These are phyloP conservation scores for Ustilago bromivora DNA, from an alignment of 1,284 basidiomycete genomes.

Conservation along the genomic window DNA sequence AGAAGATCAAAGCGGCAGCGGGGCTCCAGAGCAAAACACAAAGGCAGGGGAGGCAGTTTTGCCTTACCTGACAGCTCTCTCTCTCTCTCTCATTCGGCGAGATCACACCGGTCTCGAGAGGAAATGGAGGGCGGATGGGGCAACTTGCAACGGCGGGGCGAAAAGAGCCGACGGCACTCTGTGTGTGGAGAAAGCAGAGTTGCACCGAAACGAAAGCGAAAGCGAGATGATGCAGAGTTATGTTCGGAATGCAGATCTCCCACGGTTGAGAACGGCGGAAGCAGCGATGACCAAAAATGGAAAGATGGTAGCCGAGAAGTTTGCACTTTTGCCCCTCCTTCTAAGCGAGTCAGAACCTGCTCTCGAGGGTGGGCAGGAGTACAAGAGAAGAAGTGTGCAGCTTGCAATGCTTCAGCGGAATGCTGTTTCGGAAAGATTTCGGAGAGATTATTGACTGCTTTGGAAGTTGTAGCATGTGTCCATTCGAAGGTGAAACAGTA, in stretches of 20 bases:
- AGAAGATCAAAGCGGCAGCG: neutral
- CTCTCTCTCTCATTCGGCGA: neutral
- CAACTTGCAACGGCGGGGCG: neutral
- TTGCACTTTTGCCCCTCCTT: neutral
- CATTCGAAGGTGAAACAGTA: neutral
- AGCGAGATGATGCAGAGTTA: slow-evolving; percentile 1
- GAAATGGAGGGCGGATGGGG: neutral
- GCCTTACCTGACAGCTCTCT: neutral
- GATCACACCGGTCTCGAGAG: neutral
- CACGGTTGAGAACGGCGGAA: neutral
- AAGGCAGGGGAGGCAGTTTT: neutral
- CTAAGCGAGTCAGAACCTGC: neutral
- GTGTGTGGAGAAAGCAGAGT: neutral
- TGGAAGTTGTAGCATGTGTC: neutral
- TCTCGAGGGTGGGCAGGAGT: neutral
- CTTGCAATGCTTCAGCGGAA: slow-evolving; percentile 14
- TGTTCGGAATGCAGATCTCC: slow-evolving; percentile 12
- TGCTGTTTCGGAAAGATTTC: slow-evolving; percentile 27
- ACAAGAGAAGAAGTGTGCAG: too few species aligned
- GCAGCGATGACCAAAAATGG: slow-evolving; percentile 1
- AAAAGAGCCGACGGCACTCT: slow-evolving; percentile 5
- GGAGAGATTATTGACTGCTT: slow-evolving; percentile 19
- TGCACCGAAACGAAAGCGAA: slow-evolving; percentile 3
- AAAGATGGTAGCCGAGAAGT: slow-evolving; percentile 8
- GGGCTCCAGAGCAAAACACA: slow-evolving; percentile 6